Evolutionary conservation across 192 early-diverging fungal genomes (phyloP).

Genomic region (Umbelopsis sp.): DNA sequence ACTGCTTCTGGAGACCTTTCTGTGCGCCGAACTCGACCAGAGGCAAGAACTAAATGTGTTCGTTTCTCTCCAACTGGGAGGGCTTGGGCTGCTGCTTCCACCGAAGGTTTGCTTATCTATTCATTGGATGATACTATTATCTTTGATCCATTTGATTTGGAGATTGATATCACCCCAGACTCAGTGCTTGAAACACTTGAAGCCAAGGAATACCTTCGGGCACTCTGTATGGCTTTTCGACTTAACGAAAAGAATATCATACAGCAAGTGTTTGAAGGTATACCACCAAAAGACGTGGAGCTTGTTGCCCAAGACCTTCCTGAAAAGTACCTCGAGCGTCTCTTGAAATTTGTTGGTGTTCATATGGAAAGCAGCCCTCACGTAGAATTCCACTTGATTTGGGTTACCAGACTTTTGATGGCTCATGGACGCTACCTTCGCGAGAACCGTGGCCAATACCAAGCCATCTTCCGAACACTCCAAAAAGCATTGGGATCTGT

Average conservation of each 20-base stretch:
- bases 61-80: conserved; percentile 93
- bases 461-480: conserved; percentile 78
- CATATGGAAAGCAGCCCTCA: conserved; percentile 81
- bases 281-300: conserved; percentile 77
- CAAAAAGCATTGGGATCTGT: conserved; percentile 68
- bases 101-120: conserved; percentile 95
- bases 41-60: conserved; percentile 84
- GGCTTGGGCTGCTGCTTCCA: conserved; percentile 94
- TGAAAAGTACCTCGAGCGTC: conserved; percentile 80
- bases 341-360: conserved; percentile 82
- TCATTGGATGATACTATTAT: conserved; percentile 89
- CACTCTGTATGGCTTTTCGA: conserved; percentile 92
- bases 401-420: conserved; percentile 75
- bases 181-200: conserved; percentile 76
- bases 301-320: conserved; percentile 84
- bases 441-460: conserved; percentile 62
- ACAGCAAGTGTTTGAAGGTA: conserved; percentile 74
- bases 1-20: conserved; percentile 85
- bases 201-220: conserved; percentile 80
- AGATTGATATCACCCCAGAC: conserved; percentile 94
- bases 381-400: conserved; percentile 87
- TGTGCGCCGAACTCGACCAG: conserved; percentile 73
- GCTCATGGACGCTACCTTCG: conserved; percentile 79
- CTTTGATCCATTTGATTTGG: conserved; percentile 99
- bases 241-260: conserved; percentile 86